A percentile compares a stretch with the other conserved stretches of the same genome.
phyloP scores from a whole-genome alignment of 768 basidiomycete genomes.

The Erythrobasidium yunnanense region DNA sequence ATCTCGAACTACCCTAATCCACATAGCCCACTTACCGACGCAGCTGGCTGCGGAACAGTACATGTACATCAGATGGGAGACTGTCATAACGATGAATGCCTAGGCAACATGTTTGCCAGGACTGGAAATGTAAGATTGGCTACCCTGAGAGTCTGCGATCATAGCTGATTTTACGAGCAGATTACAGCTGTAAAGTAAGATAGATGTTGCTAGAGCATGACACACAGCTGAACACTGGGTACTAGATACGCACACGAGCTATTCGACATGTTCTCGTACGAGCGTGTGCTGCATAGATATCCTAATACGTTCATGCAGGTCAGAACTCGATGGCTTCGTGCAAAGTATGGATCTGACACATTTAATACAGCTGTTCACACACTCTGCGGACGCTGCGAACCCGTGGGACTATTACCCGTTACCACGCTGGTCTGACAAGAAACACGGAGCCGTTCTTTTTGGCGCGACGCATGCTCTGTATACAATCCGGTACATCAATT shows the following conservation, averaged over 20 bases:
- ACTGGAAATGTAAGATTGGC: slow-evolving; percentile 3
- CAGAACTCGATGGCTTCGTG: background rate
- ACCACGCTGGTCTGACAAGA: background rate
- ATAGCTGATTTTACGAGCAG: too few species aligned
- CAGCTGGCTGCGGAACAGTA: slow-evolving; percentile 7
- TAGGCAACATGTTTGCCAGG: background rate
- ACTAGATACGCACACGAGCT: slow-evolving; percentile 18
- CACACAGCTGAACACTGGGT: background rate
- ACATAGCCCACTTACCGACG: background rate
- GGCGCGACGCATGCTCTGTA: slow-evolving; percentile 1
- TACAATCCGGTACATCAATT: background rate
- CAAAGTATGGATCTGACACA: background rate
- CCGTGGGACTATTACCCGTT: slow-evolving; percentile 26
- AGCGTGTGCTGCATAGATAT: background rate
- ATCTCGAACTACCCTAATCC: slow-evolving; percentile 7
- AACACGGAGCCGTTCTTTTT: slow-evolving; percentile 13
- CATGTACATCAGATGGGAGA: slow-evolving; percentile 21
- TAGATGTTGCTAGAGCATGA: too few species aligned
- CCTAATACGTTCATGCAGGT: slow-evolving; percentile 10
- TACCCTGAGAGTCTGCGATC: background rate
- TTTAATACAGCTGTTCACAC: slow-evolving; percentile 6
- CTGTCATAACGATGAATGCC: slow-evolving; percentile 24
- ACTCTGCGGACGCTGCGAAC: slow-evolving; percentile 22
- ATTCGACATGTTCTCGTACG: slow-evolving; percentile 3
- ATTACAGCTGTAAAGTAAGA: background rate